A percentile compares a stretch with the other conserved stretches of the same genome.
Evolutionary conservation across 345 rosid species (phyloP).

Genomic region (Bruguiera parviflora): DNA sequence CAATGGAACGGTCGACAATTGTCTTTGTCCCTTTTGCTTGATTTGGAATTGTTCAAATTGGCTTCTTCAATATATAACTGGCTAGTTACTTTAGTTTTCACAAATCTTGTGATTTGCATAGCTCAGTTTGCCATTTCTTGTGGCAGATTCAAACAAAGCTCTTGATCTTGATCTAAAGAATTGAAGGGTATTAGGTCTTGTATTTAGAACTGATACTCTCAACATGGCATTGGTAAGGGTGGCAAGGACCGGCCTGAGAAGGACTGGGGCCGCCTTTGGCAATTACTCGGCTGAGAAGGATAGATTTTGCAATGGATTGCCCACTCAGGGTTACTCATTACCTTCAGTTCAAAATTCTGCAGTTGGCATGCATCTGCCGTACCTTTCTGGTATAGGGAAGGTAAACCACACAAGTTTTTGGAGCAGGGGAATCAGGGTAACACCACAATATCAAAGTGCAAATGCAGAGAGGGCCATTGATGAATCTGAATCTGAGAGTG

Average conservation of each 20-base stretch:
- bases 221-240: slow-evolving; percentile 60
- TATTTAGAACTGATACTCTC: slow-evolving; percentile 13
- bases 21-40: slow-evolving; percentile 15
- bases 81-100: slow-evolving; percentile 7
- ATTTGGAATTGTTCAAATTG: slow-evolving; percentile 20
- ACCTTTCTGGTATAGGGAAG: slow-evolving; percentile 19
- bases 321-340: slow-evolving; percentile 3
- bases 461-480: slow-evolving; percentile 32
- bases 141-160: slow-evolving; percentile 22
- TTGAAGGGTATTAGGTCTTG: slow-evolving; percentile 14
- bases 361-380: slow-evolving; percentile 16
- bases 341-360: slow-evolving; percentile 25
- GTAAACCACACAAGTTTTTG: slow-evolving; percentile 21
- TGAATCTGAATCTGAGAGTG: slow-evolving; percentile 42
- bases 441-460: slow-evolving; percentile 36
- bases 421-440: slow-evolving; percentile 53
- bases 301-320: slow-evolving; percentile 12
- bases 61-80: slow-evolving; percentile 12
- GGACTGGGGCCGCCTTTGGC: slow-evolving; percentile 36
- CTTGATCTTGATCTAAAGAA: not conserved
- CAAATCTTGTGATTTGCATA: not conserved
- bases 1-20: slow-evolving; percentile 27
- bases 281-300: slow-evolving; percentile 20
- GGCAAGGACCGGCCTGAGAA: slow-evolving; percentile 46
- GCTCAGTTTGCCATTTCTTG: slow-evolving; percentile 15